A percentile compares a stretch with the other conserved stretches of the same genome.
Evolutionary conservation across 1,284 basidiomycete species (phyloP).

Genomic region (Trichosporon ovoides): DNA sequence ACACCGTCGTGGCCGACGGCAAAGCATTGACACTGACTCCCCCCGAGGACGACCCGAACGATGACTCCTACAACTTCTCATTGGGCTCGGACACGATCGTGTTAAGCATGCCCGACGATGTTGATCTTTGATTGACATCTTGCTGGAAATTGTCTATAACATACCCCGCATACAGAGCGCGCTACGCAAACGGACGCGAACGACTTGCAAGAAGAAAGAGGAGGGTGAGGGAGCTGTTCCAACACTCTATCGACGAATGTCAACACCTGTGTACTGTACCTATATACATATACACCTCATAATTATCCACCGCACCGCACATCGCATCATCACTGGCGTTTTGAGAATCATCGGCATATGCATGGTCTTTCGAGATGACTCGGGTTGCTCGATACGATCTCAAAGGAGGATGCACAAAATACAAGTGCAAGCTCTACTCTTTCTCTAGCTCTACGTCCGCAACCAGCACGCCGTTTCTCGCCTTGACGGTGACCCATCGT

Average conservation of each 20-base stretch:
- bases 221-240: neutral
- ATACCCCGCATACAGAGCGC: conserved; percentile 1
- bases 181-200: neutral
- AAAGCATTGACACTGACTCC: neutral
- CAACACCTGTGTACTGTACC: neutral
- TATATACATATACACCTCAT: neutral
- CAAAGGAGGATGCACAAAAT: conserved; percentile 1
- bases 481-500: conserved; percentile 75
- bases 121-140: neutral
- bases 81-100: conserved; percentile 2
- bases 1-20: neutral
- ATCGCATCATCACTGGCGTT: neutral
- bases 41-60: conserved; percentile 2
- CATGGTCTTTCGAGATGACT: neutral
- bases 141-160: neutral
- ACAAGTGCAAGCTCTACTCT: neutral
- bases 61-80: conserved; percentile 3
- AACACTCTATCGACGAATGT: neutral
- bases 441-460: conserved; percentile 41
- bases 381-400: neutral
- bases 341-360: neutral
- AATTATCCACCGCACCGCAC: neutral
- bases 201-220: neutral
- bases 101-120: conserved; percentile 5
- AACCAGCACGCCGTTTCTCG: conserved; percentile 67